Base-by-base conservation (phyloP, 805 yeast species). In the Candida insectalens region DNA sequence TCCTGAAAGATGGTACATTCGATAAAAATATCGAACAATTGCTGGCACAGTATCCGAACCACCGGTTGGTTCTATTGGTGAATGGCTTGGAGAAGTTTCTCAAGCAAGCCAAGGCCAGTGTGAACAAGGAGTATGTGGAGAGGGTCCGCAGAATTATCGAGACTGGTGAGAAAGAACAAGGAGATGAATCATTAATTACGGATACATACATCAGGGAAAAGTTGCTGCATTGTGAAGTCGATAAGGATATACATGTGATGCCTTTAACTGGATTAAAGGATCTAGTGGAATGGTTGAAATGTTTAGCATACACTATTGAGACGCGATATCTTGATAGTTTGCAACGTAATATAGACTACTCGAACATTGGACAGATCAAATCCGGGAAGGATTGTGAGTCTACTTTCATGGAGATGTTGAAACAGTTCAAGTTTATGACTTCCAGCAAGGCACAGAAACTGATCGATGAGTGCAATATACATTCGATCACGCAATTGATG, bases 391-490 rank as follows among this genome's bases (percentile, higher is more conserved):
- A 66, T 43, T 44, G 58, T 3, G 53, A 55, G 17, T 71, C 70
- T 28, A 65, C 75, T 0, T 69, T 63, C 43, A 41, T 63, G 4
- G 68, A 69, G 41, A 63, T 75, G 35, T 41, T 80, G 19, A 63
- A 67, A 33, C 78, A 77, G 36, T 65, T 81, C 41, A 74, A 71
- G 35, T 59, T 65, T 41, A 65, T 80, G 66, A 76, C 82, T 2
- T 65, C 62, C 7, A 49, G 64, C 3, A 67, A 67, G 35, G 69
- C 77, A 1, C 65, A 66, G 30, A 57, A 63, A 15, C 54, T 78
- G 2, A 53, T 58, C 20, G 46, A 56, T 12, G 57, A 55, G 27
- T 5, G 29, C 6, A 25, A 23, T 3, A 34, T 38, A 16, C 29
- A 31, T 26, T 26, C 38, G 3, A 16, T 45, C 8, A 29, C 26